phyloP scores from a whole-genome alignment of 2,329 filamentous ascomycete genomes.

The Arthrobotrys sphaeroides region DNA sequence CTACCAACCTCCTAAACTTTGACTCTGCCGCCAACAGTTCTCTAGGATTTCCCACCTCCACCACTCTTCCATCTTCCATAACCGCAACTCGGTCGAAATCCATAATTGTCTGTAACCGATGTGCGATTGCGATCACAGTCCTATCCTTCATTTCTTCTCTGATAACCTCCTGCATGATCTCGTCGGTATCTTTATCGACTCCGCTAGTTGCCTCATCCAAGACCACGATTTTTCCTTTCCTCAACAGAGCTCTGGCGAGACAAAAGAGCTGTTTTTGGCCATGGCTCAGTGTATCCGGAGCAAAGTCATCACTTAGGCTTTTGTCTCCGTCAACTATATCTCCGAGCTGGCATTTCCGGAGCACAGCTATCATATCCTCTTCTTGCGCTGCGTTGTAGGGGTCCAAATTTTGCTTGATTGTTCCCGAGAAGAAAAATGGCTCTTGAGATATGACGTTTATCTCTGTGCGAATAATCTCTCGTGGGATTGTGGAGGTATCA shows the following conservation, averaged over 20 bases:
- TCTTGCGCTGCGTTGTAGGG: slow-evolving; percentile 61
- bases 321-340: slow-evolving; percentile 60
- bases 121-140: slow-evolving; percentile 68
- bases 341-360: slow-evolving; percentile 65
- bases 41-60: slow-evolving; percentile 62
- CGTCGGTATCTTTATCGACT: slow-evolving; percentile 69
- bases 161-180: slow-evolving; percentile 68
- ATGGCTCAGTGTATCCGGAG: slow-evolving; percentile 61
- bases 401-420: slow-evolving; percentile 65
- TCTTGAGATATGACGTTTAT: slow-evolving; percentile 67
- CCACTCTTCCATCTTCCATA: slow-evolving; percentile 65
- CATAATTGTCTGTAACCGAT: slow-evolving; percentile 66
- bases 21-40: slow-evolving; percentile 34
- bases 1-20: slow-evolving; percentile 30
- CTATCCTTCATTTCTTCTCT: slow-evolving; percentile 61
- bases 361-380: slow-evolving; percentile 61
- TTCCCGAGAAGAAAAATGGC: slow-evolving; percentile 65
- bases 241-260: slow-evolving; percentile 64
- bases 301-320: slow-evolving; percentile 61
- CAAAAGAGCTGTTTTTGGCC: slow-evolving; percentile 67
- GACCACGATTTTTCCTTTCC: slow-evolving; percentile 63
- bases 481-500: slow-evolving; percentile 63
- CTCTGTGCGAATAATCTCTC: slow-evolving; percentile 63
- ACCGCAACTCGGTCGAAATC: slow-evolving; percentile 67
- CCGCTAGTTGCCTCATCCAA: slow-evolving; percentile 63